Evolutionary conservation across 2,329 filamentous ascomycete species (phyloP), one percentile per base, ranked within the genome.

Genomic region (Canariomyces notabilis): DNA sequence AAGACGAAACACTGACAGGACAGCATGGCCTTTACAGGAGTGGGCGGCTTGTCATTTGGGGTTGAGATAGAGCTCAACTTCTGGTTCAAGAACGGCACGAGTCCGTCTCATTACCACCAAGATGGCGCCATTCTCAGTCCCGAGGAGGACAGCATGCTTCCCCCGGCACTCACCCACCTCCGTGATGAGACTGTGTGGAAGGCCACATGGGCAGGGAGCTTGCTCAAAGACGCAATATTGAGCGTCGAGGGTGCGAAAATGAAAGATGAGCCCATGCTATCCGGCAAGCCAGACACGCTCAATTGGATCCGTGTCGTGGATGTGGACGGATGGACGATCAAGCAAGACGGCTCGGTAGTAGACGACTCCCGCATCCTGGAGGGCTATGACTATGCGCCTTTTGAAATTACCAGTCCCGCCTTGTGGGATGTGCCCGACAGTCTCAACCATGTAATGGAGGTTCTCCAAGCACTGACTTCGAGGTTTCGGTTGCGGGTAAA

Each of bases 51-150:
- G 12, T 48, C 50, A 4, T 50, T 53, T 20, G 50, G 50, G 20
- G 19, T 53, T 18, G 50, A 53, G 39, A 42, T 53, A 23, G 50
- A 53, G 16, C 45, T 53, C 36, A 35, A 48, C 34, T 43, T 50
- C 16, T 46, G 35, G 18, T 47, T 35, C 47, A 29, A 37, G 31
- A 5, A 5, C 29, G 21, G 32, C 36, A 12, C 20, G n/a, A 26
- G 15, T 6, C 2, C n/a, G 12, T 9, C 20, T 22, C 22, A 11
- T n/a, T 18, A 33, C 5, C 9, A 9, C 9, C 16, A 14, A 16
- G 23, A 37, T 1, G 39, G 16, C 15, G 3, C 19, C 12, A 6
- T 20, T 3, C 11, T 47, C 39, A 14, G n/a, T 15, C 18, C 14
- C 2, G 40, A 22, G 1, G 46, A 48, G n/a, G 46, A 44, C 9